Conservation (phyloP, 1,139 yeast genomes). For the Candida dubliniensis region DNA sequence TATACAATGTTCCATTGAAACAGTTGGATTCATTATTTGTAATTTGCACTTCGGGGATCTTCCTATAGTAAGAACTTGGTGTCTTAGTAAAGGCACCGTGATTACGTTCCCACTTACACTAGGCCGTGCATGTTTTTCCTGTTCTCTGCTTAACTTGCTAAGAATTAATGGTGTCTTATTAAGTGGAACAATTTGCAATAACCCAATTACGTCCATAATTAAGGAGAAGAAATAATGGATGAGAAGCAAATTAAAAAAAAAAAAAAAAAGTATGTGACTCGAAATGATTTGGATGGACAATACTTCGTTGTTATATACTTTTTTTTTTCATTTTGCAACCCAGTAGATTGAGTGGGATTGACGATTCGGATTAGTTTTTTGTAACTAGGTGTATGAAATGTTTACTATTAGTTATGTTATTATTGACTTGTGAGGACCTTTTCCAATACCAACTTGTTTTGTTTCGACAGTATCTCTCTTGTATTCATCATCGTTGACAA, state of each 20-base stretch:
- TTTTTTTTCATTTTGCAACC: conserved; percentile 2
- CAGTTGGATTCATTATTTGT: conserved; percentile 15
- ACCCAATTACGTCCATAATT: conserved; percentile 2
- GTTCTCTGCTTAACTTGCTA: background rate
- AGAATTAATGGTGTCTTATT: background rate
- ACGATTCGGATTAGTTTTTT: too few species aligned
- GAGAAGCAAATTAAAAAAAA: background rate
- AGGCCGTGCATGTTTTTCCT: background rate
- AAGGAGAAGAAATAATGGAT: too few species aligned
- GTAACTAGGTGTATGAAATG: too few species aligned
- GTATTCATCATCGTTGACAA: too few species aligned
- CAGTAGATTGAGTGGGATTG: background rate
- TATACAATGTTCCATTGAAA: conserved; percentile 46
- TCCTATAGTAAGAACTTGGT: conserved; percentile 18
- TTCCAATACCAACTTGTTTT: background rate
- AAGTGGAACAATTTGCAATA: conserved; percentile 2
- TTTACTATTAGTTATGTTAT: too few species aligned
- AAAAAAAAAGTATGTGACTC: background rate
- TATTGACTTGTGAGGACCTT: too few species aligned
- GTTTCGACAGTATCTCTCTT: background rate
- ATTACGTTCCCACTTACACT: background rate
- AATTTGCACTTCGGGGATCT: conserved; percentile 15
- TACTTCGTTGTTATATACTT: background rate
- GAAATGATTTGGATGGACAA: too few species aligned
- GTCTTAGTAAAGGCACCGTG: conserved; percentile 12